Evolutionary conservation across 2,329 filamentous ascomycete species (phyloP).

Genomic region (Penicillium expansum): DNA sequence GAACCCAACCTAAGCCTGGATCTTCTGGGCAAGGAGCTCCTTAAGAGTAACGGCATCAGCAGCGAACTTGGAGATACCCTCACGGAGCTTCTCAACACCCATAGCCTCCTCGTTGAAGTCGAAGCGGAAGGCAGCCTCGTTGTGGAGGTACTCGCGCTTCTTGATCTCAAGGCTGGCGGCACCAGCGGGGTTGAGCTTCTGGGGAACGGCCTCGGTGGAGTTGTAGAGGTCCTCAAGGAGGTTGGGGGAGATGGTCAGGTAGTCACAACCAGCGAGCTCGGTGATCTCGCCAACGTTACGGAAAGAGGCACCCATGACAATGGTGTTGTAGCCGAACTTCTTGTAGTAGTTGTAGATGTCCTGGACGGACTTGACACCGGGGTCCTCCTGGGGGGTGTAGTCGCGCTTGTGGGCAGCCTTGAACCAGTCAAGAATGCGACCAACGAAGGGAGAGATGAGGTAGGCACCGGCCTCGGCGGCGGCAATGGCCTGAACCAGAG

Average conservation of each 20-base stretch:
- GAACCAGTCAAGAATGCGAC: conserved; percentile 99
- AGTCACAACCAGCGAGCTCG: conserved; percentile 96
- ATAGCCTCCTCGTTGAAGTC: conserved; percentile 99
- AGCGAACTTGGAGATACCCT: conserved; percentile 99
- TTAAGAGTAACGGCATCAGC: conserved; percentile 94
- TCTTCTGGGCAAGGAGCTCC: conserved; percentile 85
- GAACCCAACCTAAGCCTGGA: conserved; percentile 48
- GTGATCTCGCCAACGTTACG: conserved; percentile 94
- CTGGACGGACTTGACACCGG: conserved; percentile 91
- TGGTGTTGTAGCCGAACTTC: conserved; percentile 98
- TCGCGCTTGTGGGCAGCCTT: conserved; percentile 95
- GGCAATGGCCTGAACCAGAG: conserved; percentile 86
- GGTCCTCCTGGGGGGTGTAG: conserved; percentile 85
- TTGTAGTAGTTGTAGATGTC: conserved; percentile 99
- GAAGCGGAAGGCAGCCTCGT: conserved; percentile 92
- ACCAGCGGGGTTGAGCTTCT: conserved; percentile 79
- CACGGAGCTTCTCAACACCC: conserved; percentile 98
- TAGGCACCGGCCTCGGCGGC: conserved; percentile 92
- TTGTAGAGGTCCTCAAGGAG: conserved; percentile 92
- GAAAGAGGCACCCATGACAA: conserved; percentile 99
- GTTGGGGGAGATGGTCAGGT: conserved; percentile 96
- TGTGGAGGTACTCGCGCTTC: conserved; percentile 86
- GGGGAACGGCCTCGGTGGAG: conserved; percentile 74
- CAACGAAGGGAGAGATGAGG: conserved; percentile 99
- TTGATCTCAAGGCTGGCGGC: conserved; percentile 70